Base-by-base conservation (phyloP, 208 protist species). In the Trypanosoma melophagium region DNA sequence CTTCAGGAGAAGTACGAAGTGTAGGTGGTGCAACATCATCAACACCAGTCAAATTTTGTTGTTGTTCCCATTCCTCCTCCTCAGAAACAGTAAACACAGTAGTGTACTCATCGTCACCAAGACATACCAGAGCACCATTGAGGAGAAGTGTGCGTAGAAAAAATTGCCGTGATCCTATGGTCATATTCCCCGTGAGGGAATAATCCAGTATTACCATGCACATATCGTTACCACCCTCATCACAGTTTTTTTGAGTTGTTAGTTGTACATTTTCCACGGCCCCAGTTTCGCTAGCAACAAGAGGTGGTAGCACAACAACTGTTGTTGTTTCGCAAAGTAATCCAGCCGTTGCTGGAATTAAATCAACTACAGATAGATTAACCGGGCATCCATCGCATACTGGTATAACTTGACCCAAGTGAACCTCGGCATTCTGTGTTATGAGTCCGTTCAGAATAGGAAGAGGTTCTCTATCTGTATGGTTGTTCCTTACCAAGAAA, bases 241-340 rank as follows among this genome's bases (percentile, higher is more conserved):
- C 55, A 35, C 5, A 35, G 28, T 35, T 5, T 35, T 5, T 35
- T 35, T 35, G 28, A 35, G 3, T 5, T 35, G 28, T 35, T 5
- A 5, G 28, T 35, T 35, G 28, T 5, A 35, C 28, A 35, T 35
- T 35, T 35, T 35, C 28, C 28, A 7, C 28, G 1, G 5, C 28
- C 28, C 1, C 28, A 60, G 31, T 60, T 42, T n/a, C 24, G 2
- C 16, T 47, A n/a, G 9, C 42, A 47, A 47, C 35, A 16, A 28
- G 19, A 9, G 87, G 87, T 21, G 84, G 84, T 12, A 93, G 69
- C 0, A 93, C 84, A 41, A 93, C 71, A 51, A 89, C 71, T 12
- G 84, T 93, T 0, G 76, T 81, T 14, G 44, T 58, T 5, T 83
- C 78, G 19, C 42, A 68, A 9, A 90, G 60, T 5, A 40, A 31